Conservation (phyloP, 257 asterid species). For the Capsicum baccatum region DNA sequence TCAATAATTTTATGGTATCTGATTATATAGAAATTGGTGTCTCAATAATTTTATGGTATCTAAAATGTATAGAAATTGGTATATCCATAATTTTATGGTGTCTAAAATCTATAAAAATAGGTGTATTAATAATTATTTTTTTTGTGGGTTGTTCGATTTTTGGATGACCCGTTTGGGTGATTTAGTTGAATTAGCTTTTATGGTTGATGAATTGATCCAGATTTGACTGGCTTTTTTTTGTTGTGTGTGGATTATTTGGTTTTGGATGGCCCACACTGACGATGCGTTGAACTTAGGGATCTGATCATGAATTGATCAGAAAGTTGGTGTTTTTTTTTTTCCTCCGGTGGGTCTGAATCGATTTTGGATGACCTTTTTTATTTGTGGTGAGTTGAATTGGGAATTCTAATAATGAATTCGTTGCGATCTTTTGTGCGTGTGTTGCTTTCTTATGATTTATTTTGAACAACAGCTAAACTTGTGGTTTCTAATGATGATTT, state of each 20-base stretch:
- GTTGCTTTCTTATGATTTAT: not conserved
- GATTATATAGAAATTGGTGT: no score
- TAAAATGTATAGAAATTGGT: no score
- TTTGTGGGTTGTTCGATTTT: not conserved
- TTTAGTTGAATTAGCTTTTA: constrained; percentile 6
- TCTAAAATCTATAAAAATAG: no score
- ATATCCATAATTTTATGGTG: no score
- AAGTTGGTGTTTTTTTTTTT: not conserved
- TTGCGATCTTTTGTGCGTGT: not conserved
- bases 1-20: no score
- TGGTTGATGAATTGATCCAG: constrained; percentile 11
- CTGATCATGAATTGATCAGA: constrained; percentile 6
- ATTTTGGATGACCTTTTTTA: constrained; percentile 13
- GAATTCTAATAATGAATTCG: constrained; percentile 24
- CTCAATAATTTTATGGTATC: no score
- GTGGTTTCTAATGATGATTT: constrained; percentile 24
- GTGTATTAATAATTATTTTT: no score
- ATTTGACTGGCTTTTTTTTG: not conserved
- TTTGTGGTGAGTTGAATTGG: constrained; percentile 26
- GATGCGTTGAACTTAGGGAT: constrained; percentile 29
- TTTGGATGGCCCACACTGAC: not conserved
- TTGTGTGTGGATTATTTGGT: not conserved
- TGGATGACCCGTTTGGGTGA: not conserved
- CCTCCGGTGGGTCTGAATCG: not conserved
- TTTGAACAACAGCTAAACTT: constrained; percentile 9